Percentiles rank a stretch among this genome's conserved stretches.
Conservation (phyloP, 495 filamentous ascomycete species). For the Tricharina praecox region DNA sequence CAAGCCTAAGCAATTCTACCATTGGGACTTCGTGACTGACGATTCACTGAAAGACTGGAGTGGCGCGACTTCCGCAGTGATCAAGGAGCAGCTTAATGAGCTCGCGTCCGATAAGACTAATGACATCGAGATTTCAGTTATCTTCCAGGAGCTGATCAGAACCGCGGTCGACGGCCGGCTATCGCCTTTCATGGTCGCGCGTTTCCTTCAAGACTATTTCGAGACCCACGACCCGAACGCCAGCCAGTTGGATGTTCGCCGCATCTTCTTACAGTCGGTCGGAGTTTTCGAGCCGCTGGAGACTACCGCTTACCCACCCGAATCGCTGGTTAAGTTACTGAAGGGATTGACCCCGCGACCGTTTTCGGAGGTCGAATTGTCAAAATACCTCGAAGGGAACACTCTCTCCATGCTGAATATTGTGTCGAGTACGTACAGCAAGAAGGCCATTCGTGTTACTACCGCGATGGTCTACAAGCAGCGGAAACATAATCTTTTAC, state of each 20-base stretch:
- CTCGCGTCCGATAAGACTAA: slow-evolving; percentile 38
- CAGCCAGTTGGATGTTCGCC: slow-evolving; percentile 26
- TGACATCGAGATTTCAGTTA: slow-evolving; percentile 46
- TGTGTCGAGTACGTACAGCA: slow-evolving; percentile 68
- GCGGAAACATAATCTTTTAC: slow-evolving; percentile 84
- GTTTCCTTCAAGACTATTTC: slow-evolving; percentile 55
- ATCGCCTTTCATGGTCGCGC: slow-evolving; percentile 49
- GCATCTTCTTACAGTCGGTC: slow-evolving; percentile 65
- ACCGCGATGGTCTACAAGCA: slow-evolving; percentile 89
- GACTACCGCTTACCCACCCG: slow-evolving; percentile 27
- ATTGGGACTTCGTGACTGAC: slow-evolving; percentile 43
- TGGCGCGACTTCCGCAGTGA: slow-evolving; percentile 30
- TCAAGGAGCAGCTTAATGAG: slow-evolving; percentile 34
- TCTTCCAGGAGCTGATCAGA: slow-evolving; percentile 74
- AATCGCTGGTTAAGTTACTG: slow-evolving; percentile 28
- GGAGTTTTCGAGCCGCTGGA: slow-evolving; percentile 61
- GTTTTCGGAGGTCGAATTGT: slow-evolving; percentile 54
- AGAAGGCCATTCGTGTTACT: slow-evolving; percentile 66
- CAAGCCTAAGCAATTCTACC: slow-evolving; percentile 29
- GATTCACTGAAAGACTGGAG: slow-evolving; percentile 35
- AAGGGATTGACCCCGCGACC: slow-evolving; percentile 50
- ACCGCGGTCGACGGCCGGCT: slow-evolving; percentile 54
- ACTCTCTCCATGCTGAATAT: slow-evolving; percentile 58
- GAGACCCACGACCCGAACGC: slow-evolving; percentile 35
- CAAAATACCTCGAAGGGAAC: slow-evolving; percentile 62